phyloP scores from a whole-genome alignment of 192 early-diverging fungal genomes.

The Coemansia sp. region DNA sequence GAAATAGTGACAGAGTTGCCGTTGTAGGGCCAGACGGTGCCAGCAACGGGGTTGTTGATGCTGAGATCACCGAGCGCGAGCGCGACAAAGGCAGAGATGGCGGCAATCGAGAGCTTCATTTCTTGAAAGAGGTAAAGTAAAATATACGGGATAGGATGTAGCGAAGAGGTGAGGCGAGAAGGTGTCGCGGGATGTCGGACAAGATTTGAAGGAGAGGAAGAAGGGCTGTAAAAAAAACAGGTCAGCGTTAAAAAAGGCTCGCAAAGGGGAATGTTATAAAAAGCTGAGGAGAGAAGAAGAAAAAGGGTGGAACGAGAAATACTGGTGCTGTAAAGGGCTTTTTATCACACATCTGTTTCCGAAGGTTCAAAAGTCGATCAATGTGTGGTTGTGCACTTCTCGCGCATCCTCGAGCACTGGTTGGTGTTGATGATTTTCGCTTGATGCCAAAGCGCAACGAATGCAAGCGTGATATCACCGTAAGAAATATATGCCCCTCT shows the following conservation, averaged over 20 bases:
- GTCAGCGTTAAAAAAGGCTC: too few species aligned
- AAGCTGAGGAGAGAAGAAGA: background rate
- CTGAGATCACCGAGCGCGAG: conserved; percentile 35
- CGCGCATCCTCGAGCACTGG: too few species aligned
- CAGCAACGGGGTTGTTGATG: conserved; percentile 52
- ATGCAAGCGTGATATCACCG: too few species aligned
- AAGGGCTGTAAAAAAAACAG: background rate
- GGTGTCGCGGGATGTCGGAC: background rate
- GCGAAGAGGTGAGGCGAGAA: background rate
- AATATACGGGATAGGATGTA: conserved; percentile 7
- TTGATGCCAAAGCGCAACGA: background rate
- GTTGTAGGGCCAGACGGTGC: conserved; percentile 31
- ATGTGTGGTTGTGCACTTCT: background rate
- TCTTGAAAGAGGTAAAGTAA: conserved; percentile 9
- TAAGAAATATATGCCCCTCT: too few species aligned
- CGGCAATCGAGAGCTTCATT: conserved; percentile 43
- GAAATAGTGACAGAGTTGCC: conserved; percentile 30
- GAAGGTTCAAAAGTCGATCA: background rate
- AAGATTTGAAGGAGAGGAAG: background rate
- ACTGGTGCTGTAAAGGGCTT: background rate
- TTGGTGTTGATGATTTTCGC: too few species aligned
- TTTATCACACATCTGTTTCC: background rate
- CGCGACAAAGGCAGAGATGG: conserved; percentile 35
- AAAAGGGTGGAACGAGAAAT: background rate
- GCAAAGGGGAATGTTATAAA: background rate